Base-by-base conservation (phyloP, 2,329 filamentous ascomycete species). In the Pyrenochaeta sp. region DNA sequence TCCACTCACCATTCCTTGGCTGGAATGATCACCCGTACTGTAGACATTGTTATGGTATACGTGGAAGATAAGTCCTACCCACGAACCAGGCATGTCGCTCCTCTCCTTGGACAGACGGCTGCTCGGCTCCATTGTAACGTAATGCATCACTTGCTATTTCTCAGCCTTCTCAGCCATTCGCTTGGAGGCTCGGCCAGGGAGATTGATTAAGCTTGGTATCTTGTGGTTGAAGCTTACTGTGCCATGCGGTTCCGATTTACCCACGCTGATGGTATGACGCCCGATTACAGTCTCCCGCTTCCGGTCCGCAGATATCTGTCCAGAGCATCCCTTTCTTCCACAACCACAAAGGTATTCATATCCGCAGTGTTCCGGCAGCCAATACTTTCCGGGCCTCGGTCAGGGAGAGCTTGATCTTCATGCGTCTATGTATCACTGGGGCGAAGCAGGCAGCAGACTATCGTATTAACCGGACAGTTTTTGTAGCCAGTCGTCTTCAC, bases 141-240 rank as follows among this genome's bases (percentile, higher is more conserved):
- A 71, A 73, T 72, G 59, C 50, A 55, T 57, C 52, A 54, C 44
- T 39, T 62, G 32, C 50, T 48, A 54, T 60, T 61, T 57, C 55
- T 67, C 64, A 70, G 68, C 63, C 59, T 61, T 57, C 55, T 67
- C 64, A 70, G 68, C 63, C 59, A 56, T 58, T 67, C 58, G 64
- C 63, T 65, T 63, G 59, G 56, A 45, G 13, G 51, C 65, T 69
- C 58, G 65, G 67, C 64, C 59, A 56, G 34, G 52, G 55, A 56
- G 39, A 65, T 67, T 49, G 52, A 66, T 70, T 67, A 71, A 71
- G 71, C 71, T 67, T 71, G 69, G 68, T 71, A 66, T 56, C 56
- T 64, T 64, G 59, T 64, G 52, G 42, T 67, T 74, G 73, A 74
- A 76, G 72, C 72, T 76, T 76, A 77, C 72, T 58, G 65, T 70